Evolutionary conservation across 2,329 filamentous ascomycete genomes (phyloP).

Genomic region (Aspergillus aculeatinus): DNA sequence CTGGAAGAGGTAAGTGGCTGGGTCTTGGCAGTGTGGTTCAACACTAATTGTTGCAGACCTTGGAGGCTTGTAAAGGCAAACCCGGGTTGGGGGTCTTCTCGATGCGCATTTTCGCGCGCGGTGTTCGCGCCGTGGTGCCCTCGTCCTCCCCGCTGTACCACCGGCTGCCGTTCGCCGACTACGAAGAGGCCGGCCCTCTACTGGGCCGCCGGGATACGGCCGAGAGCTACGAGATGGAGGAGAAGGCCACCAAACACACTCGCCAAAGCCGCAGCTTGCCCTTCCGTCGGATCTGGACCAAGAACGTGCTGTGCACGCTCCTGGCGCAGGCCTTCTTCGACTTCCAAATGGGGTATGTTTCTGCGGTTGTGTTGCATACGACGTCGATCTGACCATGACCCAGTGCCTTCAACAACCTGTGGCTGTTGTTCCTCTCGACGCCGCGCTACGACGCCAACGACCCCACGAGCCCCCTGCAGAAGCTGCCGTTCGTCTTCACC

Average conservation of each 20-base stretch:
- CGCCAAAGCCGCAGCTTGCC: constrained; percentile 45
- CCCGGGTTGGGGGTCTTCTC: constrained; percentile 46
- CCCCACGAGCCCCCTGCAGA: constrained; percentile 43
- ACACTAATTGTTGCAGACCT: constrained; percentile 41
- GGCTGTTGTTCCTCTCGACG: constrained; percentile 75
- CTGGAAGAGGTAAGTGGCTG: constrained; percentile 57
- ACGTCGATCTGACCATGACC: constrained; percentile 3
- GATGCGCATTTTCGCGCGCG: constrained; percentile 30
- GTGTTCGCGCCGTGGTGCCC: constrained; percentile 26
- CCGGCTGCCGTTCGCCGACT: constrained; percentile 35
- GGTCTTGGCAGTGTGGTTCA: not conserved
- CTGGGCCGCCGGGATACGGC: constrained; percentile 32
- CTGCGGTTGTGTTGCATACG: too few species aligned
- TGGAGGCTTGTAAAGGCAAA: constrained; percentile 47
- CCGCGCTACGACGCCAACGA: constrained; percentile 54
- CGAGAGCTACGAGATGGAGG: constrained; percentile 39
- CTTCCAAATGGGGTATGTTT: constrained; percentile 60
- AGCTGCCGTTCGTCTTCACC: constrained; percentile 58
- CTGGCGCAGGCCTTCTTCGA: constrained; percentile 68
- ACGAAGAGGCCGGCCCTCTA: constrained; percentile 38
- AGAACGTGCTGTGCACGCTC: constrained; percentile 57
- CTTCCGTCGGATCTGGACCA: constrained; percentile 55
- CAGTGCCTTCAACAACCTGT: constrained; percentile 72
- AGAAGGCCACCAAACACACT: constrained; percentile 33
- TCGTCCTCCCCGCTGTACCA: constrained; percentile 35